A percentile compares a stretch with the other conserved stretches of the same genome.
phyloP scores from a whole-genome alignment of 345 rosid genomes.

The Gossypium australe region DNA sequence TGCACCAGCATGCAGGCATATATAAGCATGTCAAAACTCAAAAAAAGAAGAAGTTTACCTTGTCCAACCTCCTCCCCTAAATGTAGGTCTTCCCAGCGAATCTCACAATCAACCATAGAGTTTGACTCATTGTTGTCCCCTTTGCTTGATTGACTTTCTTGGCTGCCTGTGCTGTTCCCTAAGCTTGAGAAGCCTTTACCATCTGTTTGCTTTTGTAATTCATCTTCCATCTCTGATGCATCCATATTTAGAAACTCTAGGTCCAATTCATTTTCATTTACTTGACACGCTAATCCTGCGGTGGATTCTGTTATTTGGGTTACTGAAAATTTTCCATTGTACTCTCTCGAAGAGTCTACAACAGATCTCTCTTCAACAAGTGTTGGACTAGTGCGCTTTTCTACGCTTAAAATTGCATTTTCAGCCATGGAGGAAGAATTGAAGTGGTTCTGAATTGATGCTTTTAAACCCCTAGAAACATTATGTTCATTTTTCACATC shows the following conservation, averaged over 20 bases:
- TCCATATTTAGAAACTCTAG: slow-evolving; percentile 25
- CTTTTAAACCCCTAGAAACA: slow-evolving; percentile 18
- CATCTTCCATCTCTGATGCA: slow-evolving; percentile 33
- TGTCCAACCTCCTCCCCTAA: slow-evolving; percentile 75
- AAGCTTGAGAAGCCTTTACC: slow-evolving; percentile 27
- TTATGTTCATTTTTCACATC: slow-evolving; percentile 15
- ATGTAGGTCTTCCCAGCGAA: slow-evolving; percentile 69
- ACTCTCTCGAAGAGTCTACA: slow-evolving; percentile 24
- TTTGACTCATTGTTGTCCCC: slow-evolving; percentile 35
- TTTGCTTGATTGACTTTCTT: slow-evolving; percentile 41
- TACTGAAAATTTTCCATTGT: slow-evolving; percentile 21
- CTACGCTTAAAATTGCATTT: slow-evolving; percentile 18
- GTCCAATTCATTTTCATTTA: slow-evolving; percentile 31
- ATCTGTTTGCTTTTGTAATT: slow-evolving; percentile 25
- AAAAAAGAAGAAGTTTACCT: slow-evolving; percentile 39
- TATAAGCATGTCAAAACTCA: slow-evolving; percentile 8
- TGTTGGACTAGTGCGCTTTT: slow-evolving; percentile 18
- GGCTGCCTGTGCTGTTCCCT: slow-evolving; percentile 36
- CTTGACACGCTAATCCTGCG: slow-evolving; percentile 22
- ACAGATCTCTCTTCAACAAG: slow-evolving; percentile 26
- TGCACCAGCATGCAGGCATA: background rate
- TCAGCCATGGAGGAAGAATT: slow-evolving; percentile 16
- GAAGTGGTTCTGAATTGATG: slow-evolving; percentile 22
- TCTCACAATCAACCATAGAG: slow-evolving; percentile 40
- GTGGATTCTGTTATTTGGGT: slow-evolving; percentile 24